These are phyloP conservation scores for Tephrocybe sp. DNA, from an alignment of 768 basidiomycete genomes.

Conservation along the genomic window DNA sequence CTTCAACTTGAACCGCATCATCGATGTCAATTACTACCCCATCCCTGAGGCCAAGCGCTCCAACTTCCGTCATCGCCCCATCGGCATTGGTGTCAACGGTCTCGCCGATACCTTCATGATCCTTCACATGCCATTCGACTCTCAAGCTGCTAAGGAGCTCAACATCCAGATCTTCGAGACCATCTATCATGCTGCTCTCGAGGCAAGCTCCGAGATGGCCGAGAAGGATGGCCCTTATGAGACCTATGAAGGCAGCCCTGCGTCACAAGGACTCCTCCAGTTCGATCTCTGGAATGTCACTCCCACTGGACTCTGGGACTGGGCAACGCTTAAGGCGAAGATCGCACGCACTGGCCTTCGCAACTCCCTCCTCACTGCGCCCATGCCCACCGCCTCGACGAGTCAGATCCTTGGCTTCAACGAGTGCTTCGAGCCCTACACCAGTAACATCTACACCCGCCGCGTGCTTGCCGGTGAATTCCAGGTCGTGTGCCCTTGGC, in stretches of 20 bases:
- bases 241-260: slow-evolving; percentile 91
- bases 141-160: slow-evolving; percentile 78
- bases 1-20: slow-evolving; percentile 91
- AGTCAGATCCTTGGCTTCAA: slow-evolving; percentile 98
- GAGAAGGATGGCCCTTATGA: slow-evolving; percentile 79
- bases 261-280: slow-evolving; percentile 83
- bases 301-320: slow-evolving; percentile 92
- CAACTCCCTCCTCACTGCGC: slow-evolving; percentile 88
- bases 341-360: slow-evolving; percentile 79
- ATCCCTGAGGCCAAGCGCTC: slow-evolving; percentile 87
- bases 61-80: slow-evolving; percentile 96
- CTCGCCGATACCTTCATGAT: slow-evolving; percentile 99
- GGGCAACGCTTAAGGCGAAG: slow-evolving; percentile 83
- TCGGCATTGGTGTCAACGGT: slow-evolving; percentile 97
- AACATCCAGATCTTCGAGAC: slow-evolving; percentile 99
- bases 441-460: slow-evolving; percentile 96
- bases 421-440: slow-evolving; percentile 99
- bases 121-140: slow-evolving; percentile 94
- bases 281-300: slow-evolving; percentile 95
- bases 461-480: slow-evolving; percentile 99
- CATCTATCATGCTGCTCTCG: slow-evolving; percentile 93
- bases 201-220: slow-evolving; percentile 89
- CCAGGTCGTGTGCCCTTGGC: slow-evolving; percentile 99
- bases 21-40: slow-evolving; percentile 95
- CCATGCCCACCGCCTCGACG: slow-evolving; percentile 99